Evolutionary conservation across 495 filamentous ascomycete species (phyloP), one percentile per base, ranked within the genome.

Genomic region (Neurospora intermedia): DNA sequence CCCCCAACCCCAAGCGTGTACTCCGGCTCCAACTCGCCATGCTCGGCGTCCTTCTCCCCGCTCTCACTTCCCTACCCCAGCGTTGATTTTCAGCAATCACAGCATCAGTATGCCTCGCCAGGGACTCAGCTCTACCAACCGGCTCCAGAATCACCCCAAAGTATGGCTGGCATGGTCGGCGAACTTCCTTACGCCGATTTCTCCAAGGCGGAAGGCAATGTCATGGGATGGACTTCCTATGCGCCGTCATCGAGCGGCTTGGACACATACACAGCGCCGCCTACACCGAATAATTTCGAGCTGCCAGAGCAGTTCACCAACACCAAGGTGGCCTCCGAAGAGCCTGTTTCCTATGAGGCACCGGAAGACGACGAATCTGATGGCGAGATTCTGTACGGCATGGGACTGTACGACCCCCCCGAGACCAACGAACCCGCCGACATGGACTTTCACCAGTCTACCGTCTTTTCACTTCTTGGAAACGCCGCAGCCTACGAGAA

Each of bases 371-470:
- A 79, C 71, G 77, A 87, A 74, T 78, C 83, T 77, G 83, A 84
- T 39, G 89, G 87, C 69, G 91, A 93, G 73, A 92, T 93, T 76
- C 84, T 96, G 3, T 89, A 94, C 27, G 93, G 92, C 27, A 91
- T 96, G 89, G 93, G 93, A 13, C 85, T 96, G 2, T 95, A 96
- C 82, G 92, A 91, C 77, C 81, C 88, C 41, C 90, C 90, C 9
- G 88, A 87, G 43, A 81, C 84, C 74, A 39, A 40, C 69, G 69
- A 72, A 27, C 70, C 74, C 9, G 18, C 84, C 38, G 75, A 77
- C 27, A 74, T 85, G 42, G 80, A 83, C 73, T 78, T 84, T 66
- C 85, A 85, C 71, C 83, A 82, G 71, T 83, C 82, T 9, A 86
- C 85, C 62, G 85, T 85, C 42, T 84, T 86, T 6, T 85, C 85